Conservation (phyloP, 2,329 filamentous ascomycete genomes). For the Samsoniella hepiali region DNA sequence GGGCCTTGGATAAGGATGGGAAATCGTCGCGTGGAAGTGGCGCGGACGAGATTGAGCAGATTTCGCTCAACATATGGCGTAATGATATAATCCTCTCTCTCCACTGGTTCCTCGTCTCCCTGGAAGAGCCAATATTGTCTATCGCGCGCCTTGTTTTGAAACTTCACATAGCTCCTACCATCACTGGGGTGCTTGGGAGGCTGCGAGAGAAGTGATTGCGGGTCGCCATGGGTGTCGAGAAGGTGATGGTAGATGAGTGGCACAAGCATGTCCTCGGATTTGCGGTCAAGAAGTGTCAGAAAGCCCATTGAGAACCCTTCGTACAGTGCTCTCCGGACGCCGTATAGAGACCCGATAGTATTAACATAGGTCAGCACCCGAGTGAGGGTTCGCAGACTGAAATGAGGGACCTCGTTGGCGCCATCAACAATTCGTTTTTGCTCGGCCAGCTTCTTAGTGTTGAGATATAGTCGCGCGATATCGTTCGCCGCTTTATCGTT, state of each 20-base stretch:
- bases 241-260: slow-evolving; percentile 80
- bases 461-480: slow-evolving; percentile 82
- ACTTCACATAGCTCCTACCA: slow-evolving; percentile 74
- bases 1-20: slow-evolving; percentile 95
- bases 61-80: slow-evolving; percentile 95
- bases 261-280: slow-evolving; percentile 74
- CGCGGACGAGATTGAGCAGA: slow-evolving; percentile 87
- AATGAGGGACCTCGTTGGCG: slow-evolving; percentile 92
- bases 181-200: slow-evolving; percentile 75
- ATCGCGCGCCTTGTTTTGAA: slow-evolving; percentile 60
- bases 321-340: slow-evolving; percentile 78
- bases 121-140: slow-evolving; percentile 87
- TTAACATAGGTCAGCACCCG: slow-evolving; percentile 84
- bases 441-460: slow-evolving; percentile 76
- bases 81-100: slow-evolving; percentile 89
- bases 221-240: slow-evolving; percentile 63
- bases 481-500: slow-evolving; percentile 74
- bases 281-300: slow-evolving; percentile 77
- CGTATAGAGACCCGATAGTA: slow-evolving; percentile 80
- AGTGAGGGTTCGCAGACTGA: slow-evolving; percentile 91
- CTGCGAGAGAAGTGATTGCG: slow-evolving; percentile 71
- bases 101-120: slow-evolving; percentile 60
- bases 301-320: slow-evolving; percentile 99
- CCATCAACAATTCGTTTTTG: slow-evolving; percentile 88
- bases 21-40: slow-evolving; percentile 86